Conservation (phyloP, 768 basidiomycete genomes). For the Tulasnella sp. region DNA sequence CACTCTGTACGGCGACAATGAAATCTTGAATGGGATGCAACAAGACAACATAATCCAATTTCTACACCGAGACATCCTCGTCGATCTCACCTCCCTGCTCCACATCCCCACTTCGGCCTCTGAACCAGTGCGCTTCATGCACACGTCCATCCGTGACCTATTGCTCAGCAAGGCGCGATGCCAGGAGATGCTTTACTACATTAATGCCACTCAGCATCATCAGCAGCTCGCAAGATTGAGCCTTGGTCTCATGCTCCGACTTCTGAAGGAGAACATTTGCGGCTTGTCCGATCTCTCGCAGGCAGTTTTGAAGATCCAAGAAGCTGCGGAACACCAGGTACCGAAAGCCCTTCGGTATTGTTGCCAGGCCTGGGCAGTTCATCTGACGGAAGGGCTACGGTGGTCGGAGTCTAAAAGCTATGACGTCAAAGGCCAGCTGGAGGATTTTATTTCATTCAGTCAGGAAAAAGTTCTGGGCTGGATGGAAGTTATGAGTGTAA, state of each 20-base stretch:
- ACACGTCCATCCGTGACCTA: background rate
- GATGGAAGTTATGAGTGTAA: no score
- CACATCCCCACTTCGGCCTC: background rate
- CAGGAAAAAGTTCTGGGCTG: no score
- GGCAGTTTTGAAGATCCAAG: background rate
- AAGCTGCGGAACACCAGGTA: background rate
- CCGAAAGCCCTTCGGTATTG: background rate
- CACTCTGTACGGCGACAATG: background rate
- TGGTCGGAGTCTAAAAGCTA: no score
- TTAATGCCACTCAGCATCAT: background rate
- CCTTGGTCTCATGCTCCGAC: background rate
- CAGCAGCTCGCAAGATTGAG: background rate
- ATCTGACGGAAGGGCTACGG: constrained; percentile 1
- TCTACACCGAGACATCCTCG: background rate
- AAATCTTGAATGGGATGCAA: background rate
- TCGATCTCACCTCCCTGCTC: background rate
- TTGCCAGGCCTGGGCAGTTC: background rate
- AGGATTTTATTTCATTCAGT: no score
- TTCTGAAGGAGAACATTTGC: background rate
- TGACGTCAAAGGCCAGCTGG: no score
- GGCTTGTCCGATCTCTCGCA: background rate
- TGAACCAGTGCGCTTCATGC: background rate
- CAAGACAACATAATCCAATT: background rate
- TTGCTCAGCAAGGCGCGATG: background rate
- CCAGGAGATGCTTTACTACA: background rate